Base-by-base conservation (phyloP, 228 moss, liverwort and hornwort genomes). In the Sphagnum magellanicum region DNA sequence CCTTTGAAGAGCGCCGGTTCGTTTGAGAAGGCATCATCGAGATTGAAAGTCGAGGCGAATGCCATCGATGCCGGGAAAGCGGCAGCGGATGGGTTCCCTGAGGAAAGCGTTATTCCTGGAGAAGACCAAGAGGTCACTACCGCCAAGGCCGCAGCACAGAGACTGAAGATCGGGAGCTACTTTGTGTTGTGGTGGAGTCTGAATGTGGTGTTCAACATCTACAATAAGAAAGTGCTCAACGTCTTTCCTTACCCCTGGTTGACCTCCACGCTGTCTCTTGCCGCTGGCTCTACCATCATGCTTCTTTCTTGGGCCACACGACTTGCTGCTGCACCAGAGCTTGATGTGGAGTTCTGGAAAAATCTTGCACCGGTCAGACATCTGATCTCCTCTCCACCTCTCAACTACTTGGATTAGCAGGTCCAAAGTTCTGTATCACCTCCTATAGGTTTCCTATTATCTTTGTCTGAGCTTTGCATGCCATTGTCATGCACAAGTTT, bases 171-270 rank as follows among this genome's bases (percentile, higher is more conserved):
- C 6, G 94, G 94, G 49, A 67, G 76, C 3, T 95, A 91, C 63
- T 95, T 95, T 51, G 77, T 82, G 6, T 83, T 81, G 0, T 95
- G 94, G 94, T 95, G 94, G 94, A 82, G 82, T 2, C 67, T 95
- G 69, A 95, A 95, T 76, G 94, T 95, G 8, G 83, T 95, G 50
- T 95, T 95, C 71, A 95, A 95, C 83, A 95, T 95, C 50, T 95
- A 95, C 70, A 95, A 95, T 79, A 95, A 95, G 87, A 95, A 95
- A 74, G 94, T 95, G 74, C 49, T 95, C 74, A 95, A 95, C 50
- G 91, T 71, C 53, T 95, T 77, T 64, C 94, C 94, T 0, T 95
- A 58, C 50, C 94, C 94, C 4, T 95, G 94, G 94, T 78, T 95
- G 74, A 95, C 94, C 32, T 95, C 94, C 48, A 95, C 94, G 0